Base-by-base conservation (phyloP, 306 rosid species). In the Fragaria nilgerrensis region DNA sequence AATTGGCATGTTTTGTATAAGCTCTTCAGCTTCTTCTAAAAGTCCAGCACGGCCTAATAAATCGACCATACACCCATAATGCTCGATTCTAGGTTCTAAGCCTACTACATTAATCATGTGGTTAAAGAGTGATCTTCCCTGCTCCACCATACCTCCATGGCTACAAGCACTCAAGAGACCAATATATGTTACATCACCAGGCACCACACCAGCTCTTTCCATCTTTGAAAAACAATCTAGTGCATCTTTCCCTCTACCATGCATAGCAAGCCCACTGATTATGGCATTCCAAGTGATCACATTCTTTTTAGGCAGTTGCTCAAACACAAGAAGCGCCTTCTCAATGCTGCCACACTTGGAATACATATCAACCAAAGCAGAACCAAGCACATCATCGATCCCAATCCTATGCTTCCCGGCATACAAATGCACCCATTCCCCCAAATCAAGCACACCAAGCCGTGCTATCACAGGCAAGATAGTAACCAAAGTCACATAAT, bases 31-130 rank as follows among this genome's bases (percentile, higher is more conserved):
- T 80, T 94, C 98, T 87, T 91, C 82, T 16, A 94, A 81, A 82
- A 74, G 68, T 20, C 91, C 90, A 0, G 94, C 94, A 27, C 93
- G 90, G 27, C 93, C 93, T 5, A 93, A 69, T 37, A 89, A 88
- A 75, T 93, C 96, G 53, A 93, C 94, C 97, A 90, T 85, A 76
- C 97, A 93, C 12, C 90, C 91, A 58, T 90, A 93, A 79, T 91
- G 98, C 75, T 93, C 93, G 58, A 93, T 80, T 76, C 88, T 87
- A 59, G 93, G 93, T 83, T 86, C 83, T 17, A 91, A 74, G 55
- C 90, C 82, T 36, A 34, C 81, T 52, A 55, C 67, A 79, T 74
- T 77, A 34, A 90, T 81, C 98, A 93, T 91, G 58, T 89, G 84
- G 71, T 80, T 84, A 73, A 93, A 91, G 70, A 81, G 83, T 44